These are phyloP conservation scores for Suillus americanus DNA, from an alignment of 768 basidiomycete species.

Conservation along the genomic window DNA sequence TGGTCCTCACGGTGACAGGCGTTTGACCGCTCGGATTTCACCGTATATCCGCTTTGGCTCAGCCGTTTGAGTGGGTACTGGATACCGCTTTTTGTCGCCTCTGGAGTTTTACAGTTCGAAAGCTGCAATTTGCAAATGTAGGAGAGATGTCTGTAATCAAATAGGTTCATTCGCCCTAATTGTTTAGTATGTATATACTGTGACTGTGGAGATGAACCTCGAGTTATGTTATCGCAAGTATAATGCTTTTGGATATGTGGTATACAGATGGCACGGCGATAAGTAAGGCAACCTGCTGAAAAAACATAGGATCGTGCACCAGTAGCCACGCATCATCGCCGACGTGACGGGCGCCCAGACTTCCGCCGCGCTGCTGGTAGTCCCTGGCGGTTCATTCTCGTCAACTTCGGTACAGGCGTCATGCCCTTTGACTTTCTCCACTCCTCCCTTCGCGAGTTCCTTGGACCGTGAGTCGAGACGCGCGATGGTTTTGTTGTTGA, in stretches of 20 bases:
- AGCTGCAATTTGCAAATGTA: background rate
- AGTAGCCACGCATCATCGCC: constrained; percentile 46
- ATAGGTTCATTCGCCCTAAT: background rate
- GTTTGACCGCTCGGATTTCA: background rate
- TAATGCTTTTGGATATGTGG: background rate
- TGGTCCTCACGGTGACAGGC: background rate
- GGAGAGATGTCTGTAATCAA: background rate
- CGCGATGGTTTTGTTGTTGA: constrained; percentile 30
- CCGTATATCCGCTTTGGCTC: background rate
- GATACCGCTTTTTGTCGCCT: background rate
- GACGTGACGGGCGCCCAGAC: constrained; percentile 68
- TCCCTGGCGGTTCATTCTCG: constrained; percentile 70
- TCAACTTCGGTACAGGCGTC: constrained; percentile 45
- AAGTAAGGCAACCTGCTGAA: background rate
- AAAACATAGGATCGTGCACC: background rate
- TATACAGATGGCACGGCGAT: background rate
- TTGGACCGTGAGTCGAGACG: constrained; percentile 82
- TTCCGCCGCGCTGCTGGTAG: constrained; percentile 57
- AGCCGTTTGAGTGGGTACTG: background rate
- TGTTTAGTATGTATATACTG: background rate
- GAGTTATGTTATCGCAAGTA: background rate
- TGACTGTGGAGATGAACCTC: background rate
- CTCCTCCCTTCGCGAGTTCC: constrained; percentile 72
- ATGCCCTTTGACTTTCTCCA: constrained; percentile 85
- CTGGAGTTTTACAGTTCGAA: background rate